A percentile compares a stretch with the other conserved stretches of the same genome.
Conservation (phyloP, 148 eudicot species). For the Chenopodium album region DNA sequence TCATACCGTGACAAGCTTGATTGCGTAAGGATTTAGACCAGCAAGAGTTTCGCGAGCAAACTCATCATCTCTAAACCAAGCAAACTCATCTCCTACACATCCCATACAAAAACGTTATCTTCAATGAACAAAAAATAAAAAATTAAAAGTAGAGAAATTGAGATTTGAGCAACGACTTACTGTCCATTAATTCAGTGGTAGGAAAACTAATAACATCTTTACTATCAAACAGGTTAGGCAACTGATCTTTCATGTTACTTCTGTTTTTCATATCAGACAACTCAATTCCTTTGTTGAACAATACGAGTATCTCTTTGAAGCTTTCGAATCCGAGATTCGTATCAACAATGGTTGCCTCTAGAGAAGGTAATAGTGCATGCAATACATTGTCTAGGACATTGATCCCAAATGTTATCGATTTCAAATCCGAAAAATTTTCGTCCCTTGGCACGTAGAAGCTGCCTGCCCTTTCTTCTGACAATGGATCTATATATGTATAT, state of each 20-base stretch:
- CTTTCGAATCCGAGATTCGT: slow-evolving; percentile 20
- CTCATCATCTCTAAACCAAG: slow-evolving; percentile 79
- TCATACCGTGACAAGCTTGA: slow-evolving; percentile 63
- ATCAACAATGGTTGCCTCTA: slow-evolving; percentile 28
- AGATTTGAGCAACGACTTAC: slow-evolving; percentile 23
- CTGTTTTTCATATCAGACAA: slow-evolving; percentile 18
- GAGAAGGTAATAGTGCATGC: slow-evolving; percentile 29
- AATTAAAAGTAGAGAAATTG: not conserved
- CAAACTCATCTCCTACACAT: slow-evolving; percentile 45
- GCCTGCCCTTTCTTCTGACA: slow-evolving; percentile 23
- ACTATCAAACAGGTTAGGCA: slow-evolving; percentile 20
- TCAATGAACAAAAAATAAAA: no score
- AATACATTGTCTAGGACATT: slow-evolving; percentile 27
- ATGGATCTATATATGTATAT: slow-evolving; percentile 6
- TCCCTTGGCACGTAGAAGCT: slow-evolving; percentile 47
- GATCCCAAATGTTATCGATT: slow-evolving; percentile 30
- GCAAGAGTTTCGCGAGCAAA: slow-evolving; percentile 81
- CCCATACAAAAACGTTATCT: not conserved
- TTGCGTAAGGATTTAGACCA: slow-evolving; percentile 64
- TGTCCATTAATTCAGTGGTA: slow-evolving; percentile 43
- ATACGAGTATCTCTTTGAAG: slow-evolving; percentile 26
- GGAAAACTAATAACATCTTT: slow-evolving; percentile 38
- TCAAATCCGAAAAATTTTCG: slow-evolving; percentile 39
- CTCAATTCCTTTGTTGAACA: slow-evolving; percentile 30
- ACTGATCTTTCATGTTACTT: slow-evolving; percentile 4